Conservation (phyloP, 208 protist species). For the Trypanosoma melophagium region DNA sequence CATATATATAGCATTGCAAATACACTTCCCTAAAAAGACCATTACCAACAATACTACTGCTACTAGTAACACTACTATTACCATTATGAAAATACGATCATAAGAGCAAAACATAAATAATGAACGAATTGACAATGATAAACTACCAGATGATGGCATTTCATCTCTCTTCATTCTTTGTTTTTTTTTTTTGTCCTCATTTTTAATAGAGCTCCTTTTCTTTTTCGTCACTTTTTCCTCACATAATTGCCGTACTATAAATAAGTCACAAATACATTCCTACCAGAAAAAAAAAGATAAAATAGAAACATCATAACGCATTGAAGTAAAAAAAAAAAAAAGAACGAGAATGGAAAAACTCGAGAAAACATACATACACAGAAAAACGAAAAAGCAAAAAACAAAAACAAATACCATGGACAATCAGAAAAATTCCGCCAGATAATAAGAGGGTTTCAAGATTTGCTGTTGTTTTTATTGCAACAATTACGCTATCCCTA, state of each 20-base stretch:
- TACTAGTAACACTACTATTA: too few species aligned
- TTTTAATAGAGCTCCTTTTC: not conserved
- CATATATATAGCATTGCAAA: too few species aligned
- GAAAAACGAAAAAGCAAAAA: too few species aligned
- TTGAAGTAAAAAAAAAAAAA: constrained; percentile 17
- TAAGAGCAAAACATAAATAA: constrained; percentile 28
- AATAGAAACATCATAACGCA: constrained; percentile 6
- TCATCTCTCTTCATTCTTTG: not conserved
- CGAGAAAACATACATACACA: not conserved
- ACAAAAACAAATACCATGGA: too few species aligned
- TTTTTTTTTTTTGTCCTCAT: constrained; percentile 17
- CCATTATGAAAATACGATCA: too few species aligned
- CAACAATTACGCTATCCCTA: not conserved
- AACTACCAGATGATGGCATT: not conserved
- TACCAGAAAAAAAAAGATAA: constrained; percentile 23
- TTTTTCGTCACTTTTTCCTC: not conserved
- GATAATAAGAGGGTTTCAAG: too few species aligned
- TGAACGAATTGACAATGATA: not conserved
- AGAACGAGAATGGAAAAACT: constrained; percentile 2
- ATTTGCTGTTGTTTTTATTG: too few species aligned
- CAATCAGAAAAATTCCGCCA: too few species aligned
- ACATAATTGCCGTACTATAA: not conserved
- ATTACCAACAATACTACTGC: too few species aligned
- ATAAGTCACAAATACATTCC: not conserved
- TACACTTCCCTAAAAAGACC: too few species aligned